Base-by-base conservation (phyloP, 2,329 filamentous ascomycete genomes). In the Esteya vermicola region DNA sequence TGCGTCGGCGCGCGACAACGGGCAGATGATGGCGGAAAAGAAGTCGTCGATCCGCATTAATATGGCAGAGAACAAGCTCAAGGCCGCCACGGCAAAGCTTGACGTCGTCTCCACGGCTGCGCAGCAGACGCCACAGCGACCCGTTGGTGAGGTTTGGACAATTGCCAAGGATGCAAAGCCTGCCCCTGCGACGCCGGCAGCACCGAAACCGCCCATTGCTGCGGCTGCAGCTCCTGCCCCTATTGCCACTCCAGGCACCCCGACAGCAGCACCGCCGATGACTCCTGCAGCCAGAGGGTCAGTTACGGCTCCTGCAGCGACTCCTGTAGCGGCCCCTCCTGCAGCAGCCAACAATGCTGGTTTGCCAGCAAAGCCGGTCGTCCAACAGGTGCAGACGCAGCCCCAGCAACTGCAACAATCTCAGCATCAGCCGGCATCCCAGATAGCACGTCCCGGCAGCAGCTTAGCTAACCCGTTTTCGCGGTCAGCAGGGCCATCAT, bases 131-230 rank as follows among this genome's bases (percentile, higher is more conserved):
- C 89, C 89, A 0, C 70, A 89, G 51, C 78, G 77, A 54, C 75
- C 86, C 1, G 85, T 96, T 4, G 73, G 65, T 9, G 86, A 95
- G 57, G 88, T 95, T 1, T 95, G 85, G 83, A 77, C 81, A 47
- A 63, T 83, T 40, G 86, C 81, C 0, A 88, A 89, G 59, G 65
- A 61, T 39, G 71, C 75, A 10, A 81, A 75, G 54, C 65, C 71
- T 9, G 49, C 53, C 12, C 53, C 55, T 18, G 47, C 46, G 5
- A 23, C 37, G 3, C 3, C 41, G n/a, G 40, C 43, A 16, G n/a
- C 36, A 6, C 14, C 40, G 14, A 36, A 36, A 4, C 12, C 27
- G 9, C 9, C 40, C 25, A n/a, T 13, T 13, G 6, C 33, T 26
- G 16, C 26, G 14, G 26, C 23, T 16, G 32, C 27, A 21, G 10